Evolutionary conservation across 176 grass and related monocot genomes (phyloP).

Genomic region (Saccharum spontaneum): DNA sequence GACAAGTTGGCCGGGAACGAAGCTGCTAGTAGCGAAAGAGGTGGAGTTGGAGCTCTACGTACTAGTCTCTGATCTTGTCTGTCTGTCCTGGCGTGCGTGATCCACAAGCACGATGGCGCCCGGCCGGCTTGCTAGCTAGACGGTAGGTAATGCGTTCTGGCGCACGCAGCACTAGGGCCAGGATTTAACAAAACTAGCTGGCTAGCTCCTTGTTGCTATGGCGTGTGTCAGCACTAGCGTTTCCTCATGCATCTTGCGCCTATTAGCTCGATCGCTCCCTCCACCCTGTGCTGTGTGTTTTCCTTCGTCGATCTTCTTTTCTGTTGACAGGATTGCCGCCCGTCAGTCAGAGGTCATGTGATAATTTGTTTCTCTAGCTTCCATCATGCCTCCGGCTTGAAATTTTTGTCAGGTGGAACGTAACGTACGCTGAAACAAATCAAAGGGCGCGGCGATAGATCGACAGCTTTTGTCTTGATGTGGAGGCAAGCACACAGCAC

Average conservation of each 20-base stretch:
- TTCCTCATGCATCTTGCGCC: background rate
- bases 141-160: slow-evolving; percentile 32
- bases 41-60: background rate
- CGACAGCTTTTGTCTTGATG: background rate
- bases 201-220: slow-evolving; percentile 7
- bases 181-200: background rate
- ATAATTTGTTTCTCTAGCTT: background rate
- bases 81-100: background rate
- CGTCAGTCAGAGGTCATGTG: background rate
- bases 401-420: background rate
- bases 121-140: background rate
- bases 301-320: background rate
- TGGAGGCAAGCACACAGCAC: background rate
- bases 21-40: background rate
- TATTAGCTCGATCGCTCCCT: background rate
- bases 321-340: background rate
- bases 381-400: slow-evolving; percentile 13
- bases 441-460: background rate
- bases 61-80: background rate
- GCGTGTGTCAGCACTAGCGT: slow-evolving; percentile 5
- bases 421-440: background rate
- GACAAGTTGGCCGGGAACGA: background rate
- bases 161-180: slow-evolving; percentile 24
- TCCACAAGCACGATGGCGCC: background rate
- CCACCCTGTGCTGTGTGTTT: background rate